Percentiles rank a stretch among this genome's conserved stretches.
These are phyloP conservation scores for Claviceps arundinis DNA, from an alignment of 2,329 filamentous ascomycete genomes.

Conservation along the genomic window DNA sequence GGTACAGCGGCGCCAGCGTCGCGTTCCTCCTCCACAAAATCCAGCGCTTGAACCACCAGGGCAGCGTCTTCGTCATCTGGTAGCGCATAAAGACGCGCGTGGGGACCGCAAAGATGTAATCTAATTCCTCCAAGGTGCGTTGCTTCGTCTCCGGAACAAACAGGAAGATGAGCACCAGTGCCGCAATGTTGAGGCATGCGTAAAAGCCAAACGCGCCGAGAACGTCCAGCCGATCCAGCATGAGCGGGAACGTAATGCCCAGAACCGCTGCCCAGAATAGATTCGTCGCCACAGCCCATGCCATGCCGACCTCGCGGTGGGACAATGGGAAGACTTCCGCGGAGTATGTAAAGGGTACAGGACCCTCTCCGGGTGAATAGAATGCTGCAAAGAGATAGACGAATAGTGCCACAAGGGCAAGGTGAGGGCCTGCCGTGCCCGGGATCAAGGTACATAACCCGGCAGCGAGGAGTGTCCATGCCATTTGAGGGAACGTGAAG, in stretches of 20 bases:
- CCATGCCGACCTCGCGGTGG: constrained; percentile 60
- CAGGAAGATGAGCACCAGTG: constrained; percentile 42
- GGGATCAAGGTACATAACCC: constrained; percentile 40
- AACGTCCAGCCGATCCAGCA: constrained; percentile 31
- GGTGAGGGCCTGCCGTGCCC: constrained; percentile 16
- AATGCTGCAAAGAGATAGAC: constrained; percentile 41
- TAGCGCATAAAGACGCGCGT: constrained; percentile 43
- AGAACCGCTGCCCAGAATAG: constrained; percentile 47
- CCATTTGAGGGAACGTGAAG: constrained; percentile 30
- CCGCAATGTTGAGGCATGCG: constrained; percentile 40
- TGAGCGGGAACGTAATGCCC: constrained; percentile 49
- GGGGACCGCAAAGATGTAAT: constrained; percentile 48
- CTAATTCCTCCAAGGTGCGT: constrained; percentile 39
- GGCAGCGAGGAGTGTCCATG: constrained; percentile 25
- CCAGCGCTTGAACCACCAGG: constrained; percentile 48
- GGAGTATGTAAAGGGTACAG: constrained; percentile 54
- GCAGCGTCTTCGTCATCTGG: constrained; percentile 40
- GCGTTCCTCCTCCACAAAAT: constrained; percentile 35
- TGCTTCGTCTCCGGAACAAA: constrained; percentile 48
- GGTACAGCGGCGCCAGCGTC: constrained; percentile 28
- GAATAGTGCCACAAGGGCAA: constrained; percentile 40
- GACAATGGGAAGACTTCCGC: constrained; percentile 59
- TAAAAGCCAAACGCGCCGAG: constrained; percentile 42
- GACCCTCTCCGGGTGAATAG: constrained; percentile 44
- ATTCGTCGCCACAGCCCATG: constrained; percentile 53